These are phyloP conservation scores for Biscogniauxia marginata DNA, from an alignment of 2,329 filamentous ascomycete species.

Conservation along the genomic window DNA sequence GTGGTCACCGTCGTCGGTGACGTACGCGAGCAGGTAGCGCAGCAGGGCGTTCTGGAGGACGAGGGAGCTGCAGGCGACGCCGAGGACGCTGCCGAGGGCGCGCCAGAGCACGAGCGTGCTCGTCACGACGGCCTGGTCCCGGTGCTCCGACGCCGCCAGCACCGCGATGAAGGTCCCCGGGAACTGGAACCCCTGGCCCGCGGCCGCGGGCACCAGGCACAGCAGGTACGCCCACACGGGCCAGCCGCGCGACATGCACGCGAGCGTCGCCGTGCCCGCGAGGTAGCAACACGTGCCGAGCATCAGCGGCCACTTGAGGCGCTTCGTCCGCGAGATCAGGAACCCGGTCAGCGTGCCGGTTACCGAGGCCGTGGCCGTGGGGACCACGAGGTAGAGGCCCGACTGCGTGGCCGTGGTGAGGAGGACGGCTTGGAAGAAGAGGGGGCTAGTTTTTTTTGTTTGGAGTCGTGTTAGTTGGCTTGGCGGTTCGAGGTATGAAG, in stretches of 20 bases:
- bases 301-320: slow-evolving; percentile 58
- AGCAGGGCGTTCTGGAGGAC: slow-evolving; percentile 71
- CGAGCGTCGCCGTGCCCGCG: slow-evolving; percentile 50
- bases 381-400: slow-evolving; percentile 68
- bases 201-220: slow-evolving; percentile 53
- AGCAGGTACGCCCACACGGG: slow-evolving; percentile 53
- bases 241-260: slow-evolving; percentile 49
- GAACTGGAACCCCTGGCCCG: slow-evolving; percentile 64
- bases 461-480: no score
- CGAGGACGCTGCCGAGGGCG: slow-evolving; percentile 68
- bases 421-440: slow-evolving; percentile 76
- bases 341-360: slow-evolving; percentile 60
- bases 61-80: slow-evolving; percentile 69
- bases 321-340: slow-evolving; percentile 58
- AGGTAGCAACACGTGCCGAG: slow-evolving; percentile 49
- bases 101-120: slow-evolving; percentile 71
- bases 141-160: slow-evolving; percentile 57
- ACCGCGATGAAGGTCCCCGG: slow-evolving; percentile 63
- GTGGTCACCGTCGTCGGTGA: slow-evolving; percentile 37
- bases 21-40: slow-evolving; percentile 55
- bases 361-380: slow-evolving; percentile 55
- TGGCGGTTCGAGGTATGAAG: background rate
- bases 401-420: slow-evolving; percentile 67
- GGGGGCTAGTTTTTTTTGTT: no score
- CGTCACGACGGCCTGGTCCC: slow-evolving; percentile 67